Percentiles rank a stretch among this genome's conserved stretches.
These are phyloP conservation scores for Ophiostoma sp. DNA, from an alignment of 2,329 filamentous ascomycete species.

Conservation along the genomic window DNA sequence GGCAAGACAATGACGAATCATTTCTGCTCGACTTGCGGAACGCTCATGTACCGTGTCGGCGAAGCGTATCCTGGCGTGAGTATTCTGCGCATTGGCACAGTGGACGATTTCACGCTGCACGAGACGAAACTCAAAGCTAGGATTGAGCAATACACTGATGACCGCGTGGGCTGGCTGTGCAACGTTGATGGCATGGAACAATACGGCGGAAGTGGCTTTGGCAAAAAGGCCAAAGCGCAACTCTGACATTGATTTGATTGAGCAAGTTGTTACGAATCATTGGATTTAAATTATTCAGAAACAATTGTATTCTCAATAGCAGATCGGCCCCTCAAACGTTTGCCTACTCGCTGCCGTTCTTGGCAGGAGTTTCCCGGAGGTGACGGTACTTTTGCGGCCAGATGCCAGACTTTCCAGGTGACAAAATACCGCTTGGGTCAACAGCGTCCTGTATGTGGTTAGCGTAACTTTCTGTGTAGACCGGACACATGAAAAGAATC, in stretches of 20 bases:
- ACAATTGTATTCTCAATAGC: no score
- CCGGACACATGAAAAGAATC: not conserved
- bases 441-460: slow-evolving; percentile 4
- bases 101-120: slow-evolving; percentile 42
- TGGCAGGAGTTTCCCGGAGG: not conserved
- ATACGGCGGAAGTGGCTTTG: not conserved
- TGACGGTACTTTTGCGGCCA: slow-evolving; percentile 7
- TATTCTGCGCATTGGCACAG: slow-evolving; percentile 36
- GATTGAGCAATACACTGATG: slow-evolving; percentile 48
- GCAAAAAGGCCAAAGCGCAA: not conserved
- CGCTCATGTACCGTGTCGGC: slow-evolving; percentile 50
- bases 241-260: not conserved
- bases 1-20: slow-evolving; percentile 59
- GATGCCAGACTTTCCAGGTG: not conserved
- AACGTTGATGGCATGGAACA: slow-evolving; percentile 9
- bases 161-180: slow-evolving; percentile 39
- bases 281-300: not conserved
- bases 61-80: slow-evolving; percentile 42
- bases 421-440: not conserved
- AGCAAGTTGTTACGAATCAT: not conserved
- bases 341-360: not conserved
- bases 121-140: slow-evolving; percentile 50
- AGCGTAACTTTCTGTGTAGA: not conserved
- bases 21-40: slow-evolving; percentile 61
- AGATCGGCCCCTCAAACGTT: no score